Evolutionary conservation across 768 basidiomycete species (phyloP), one percentile per base, ranked within the genome.

Genomic region (Amanita pallidorosea): DNA sequence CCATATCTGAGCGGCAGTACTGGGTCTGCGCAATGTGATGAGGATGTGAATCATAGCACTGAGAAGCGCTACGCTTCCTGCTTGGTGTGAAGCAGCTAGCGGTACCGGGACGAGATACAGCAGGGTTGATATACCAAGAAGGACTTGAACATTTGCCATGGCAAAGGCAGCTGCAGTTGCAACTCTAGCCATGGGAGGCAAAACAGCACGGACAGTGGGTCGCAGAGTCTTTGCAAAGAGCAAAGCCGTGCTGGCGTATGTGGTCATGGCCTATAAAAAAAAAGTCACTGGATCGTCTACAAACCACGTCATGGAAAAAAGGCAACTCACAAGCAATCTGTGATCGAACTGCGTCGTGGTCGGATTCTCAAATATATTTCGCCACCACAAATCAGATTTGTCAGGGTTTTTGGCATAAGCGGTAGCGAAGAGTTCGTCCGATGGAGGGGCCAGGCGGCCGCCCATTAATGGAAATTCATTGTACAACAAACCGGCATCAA

Each of bases 401-500:
- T 88, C 85, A 0, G 68, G 58, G 27, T 65, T 76, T 63, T 82
- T 80, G 6, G 91, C 79, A 63, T 96, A 98, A 6, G 72, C 70
- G 1, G 75, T 61, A 23, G 88, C 81, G 62, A 94, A 80, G 22
- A 99, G 76, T 64, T 98, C 96, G 34, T 83, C 77, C 6, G 70
- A 54, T 0, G 93, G 92, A 3, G 96, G 96, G 3, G 79, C 76
- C 13, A 97, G 65, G 13, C 81, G 76, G 6, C 87, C 93, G 34
- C 91, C 95, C 95, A 99, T 99, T 4, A 85, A 67, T 0, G 96
- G 96, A 70, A 96, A 99, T 61, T 98, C 95, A 62, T 99, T 99
- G 69, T 98, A 98, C n/a, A 93, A 64, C 49, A 99, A 67, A 12
- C 96, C 96, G 1, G 96, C 96, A 63, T 99, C 96, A 38, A 99